Evolutionary conservation across 2,329 filamentous ascomycete species (phyloP), one percentile per base, ranked within the genome.

Genomic region (Aspergillus viridinutans): DNA sequence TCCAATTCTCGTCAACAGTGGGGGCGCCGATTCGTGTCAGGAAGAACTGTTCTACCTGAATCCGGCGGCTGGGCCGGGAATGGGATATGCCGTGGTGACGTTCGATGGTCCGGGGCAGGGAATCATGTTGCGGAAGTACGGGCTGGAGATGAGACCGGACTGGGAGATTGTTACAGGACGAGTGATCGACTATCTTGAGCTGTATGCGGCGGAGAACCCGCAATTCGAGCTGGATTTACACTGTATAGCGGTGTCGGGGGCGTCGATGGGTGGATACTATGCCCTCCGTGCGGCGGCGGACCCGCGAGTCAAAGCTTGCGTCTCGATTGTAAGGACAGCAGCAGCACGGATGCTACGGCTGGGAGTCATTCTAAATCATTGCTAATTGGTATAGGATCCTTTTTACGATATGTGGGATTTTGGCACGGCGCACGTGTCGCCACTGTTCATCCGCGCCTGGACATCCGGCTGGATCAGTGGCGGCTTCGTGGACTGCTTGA

Each of bases 41-140:
- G 76, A 78, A 52, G 76, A 78, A 55, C 43, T 78, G 0, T 77
- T 72, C 57, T 74, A 68, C 55, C 49, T 72, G 3, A 52, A 58
- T 8, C 54, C 64, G 0, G 60, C 66, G 2, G 61, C 45, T 0
- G 73, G 58, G 0, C 65, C 58, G 0, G 58, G 57, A 0, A 54
- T 67, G 0, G 77, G 77, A 0, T 80, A 79, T 52, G 76, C 76
- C 0, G 69, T 74, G 3, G 55, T 80, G 1, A 75, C 67, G 0
- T 76, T 77, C 25, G 76, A 80, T 2, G 76, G 76, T 0, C 77
- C 77, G 0, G 76, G 76, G 0, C 76, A 80, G 55, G 76, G 77
- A 1, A 60, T 76, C 3, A 53, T 68, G 12, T 64, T 76, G 0
- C 63, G 63, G 2, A 35, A 43, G 12, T 7, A 52, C 14, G 20